phyloP scores from a whole-genome alignment of 306 rosid genomes.

The Cucumis cinereus region DNA sequence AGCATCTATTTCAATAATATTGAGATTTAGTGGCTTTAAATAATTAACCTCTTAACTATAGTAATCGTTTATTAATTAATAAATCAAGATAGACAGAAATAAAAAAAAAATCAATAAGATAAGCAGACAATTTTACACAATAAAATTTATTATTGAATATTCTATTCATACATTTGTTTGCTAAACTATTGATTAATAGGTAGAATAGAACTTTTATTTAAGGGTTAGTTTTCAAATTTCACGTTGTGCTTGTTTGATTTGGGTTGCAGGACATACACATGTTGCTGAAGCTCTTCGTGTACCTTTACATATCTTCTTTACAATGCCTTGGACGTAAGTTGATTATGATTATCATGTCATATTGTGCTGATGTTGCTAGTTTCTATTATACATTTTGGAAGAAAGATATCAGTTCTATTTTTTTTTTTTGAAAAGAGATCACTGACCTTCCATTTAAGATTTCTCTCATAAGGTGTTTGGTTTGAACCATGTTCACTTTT shows the following conservation, averaged over 20 bases:
- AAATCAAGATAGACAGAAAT: not conserved
- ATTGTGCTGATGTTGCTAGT: not conserved
- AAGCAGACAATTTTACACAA: not conserved
- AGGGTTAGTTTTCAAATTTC: constrained; percentile 6
- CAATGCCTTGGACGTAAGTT: constrained; percentile 99
- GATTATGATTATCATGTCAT: constrained; percentile 1
- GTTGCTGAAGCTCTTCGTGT: constrained; percentile 94
- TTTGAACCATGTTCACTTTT: not conserved
- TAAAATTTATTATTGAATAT: not conserved
- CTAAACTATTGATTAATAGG: not conserved
- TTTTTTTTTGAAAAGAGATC: not conserved
- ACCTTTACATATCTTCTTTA: constrained; percentile 96
- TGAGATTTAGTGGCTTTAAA: not conserved
- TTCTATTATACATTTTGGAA: not conserved
- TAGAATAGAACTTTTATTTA: not conserved
- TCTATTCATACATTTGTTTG: not conserved
- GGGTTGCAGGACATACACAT: constrained; percentile 73
- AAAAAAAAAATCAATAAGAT: not conserved
- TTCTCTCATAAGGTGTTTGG: not conserved
- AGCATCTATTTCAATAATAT: not conserved
- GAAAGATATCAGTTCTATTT: not conserved
- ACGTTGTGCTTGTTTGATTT: constrained; percentile 7
- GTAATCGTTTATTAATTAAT: not conserved
- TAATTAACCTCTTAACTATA: not conserved
- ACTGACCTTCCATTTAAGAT: not conserved